phyloP scores from a whole-genome alignment of 2,329 filamentous ascomycete species.

The Lecanoromycetidae sp. region DNA sequence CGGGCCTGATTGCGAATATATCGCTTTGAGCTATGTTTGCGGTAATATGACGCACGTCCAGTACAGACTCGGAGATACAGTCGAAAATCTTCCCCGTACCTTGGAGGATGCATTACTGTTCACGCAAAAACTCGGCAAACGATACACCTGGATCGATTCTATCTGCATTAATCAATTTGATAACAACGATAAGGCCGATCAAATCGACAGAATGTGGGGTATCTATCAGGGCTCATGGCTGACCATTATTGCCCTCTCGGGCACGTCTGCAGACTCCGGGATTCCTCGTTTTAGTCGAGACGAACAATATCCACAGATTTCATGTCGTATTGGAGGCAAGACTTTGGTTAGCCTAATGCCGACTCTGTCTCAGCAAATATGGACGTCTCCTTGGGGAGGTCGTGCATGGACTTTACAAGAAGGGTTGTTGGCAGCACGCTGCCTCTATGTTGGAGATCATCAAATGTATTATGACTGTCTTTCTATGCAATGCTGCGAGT shows the following conservation, averaged over 20 bases:
- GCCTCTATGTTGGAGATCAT: not conserved
- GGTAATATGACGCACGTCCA: not conserved
- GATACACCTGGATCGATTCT: conserved; percentile 5
- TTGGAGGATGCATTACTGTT: conserved; percentile 2
- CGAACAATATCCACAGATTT: not conserved
- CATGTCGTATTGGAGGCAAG: conserved; percentile 1
- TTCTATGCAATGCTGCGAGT: not conserved
- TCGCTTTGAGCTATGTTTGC: conserved; percentile 10
- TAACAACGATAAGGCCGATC: not conserved
- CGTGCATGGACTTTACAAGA: conserved; percentile 2
- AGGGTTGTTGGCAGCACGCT: not conserved
- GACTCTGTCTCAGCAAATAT: not conserved
- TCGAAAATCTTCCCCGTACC: not conserved
- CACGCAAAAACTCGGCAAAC: not conserved
- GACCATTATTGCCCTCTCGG: conserved; percentile 19
- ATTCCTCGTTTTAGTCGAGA: conserved; percentile 17
- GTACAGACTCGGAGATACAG: not conserved
- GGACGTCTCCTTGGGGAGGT: not conserved
- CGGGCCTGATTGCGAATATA: not conserved
- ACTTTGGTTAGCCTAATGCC: conserved; percentile 7
- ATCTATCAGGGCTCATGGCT: not conserved
- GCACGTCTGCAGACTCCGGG: conserved; percentile 19
- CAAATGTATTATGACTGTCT: not conserved
- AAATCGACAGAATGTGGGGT: not conserved
- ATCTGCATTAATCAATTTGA: conserved; percentile 3